Evolutionary conservation across 805 yeast species (phyloP).

Genomic region (Nematodospora valgi): DNA sequence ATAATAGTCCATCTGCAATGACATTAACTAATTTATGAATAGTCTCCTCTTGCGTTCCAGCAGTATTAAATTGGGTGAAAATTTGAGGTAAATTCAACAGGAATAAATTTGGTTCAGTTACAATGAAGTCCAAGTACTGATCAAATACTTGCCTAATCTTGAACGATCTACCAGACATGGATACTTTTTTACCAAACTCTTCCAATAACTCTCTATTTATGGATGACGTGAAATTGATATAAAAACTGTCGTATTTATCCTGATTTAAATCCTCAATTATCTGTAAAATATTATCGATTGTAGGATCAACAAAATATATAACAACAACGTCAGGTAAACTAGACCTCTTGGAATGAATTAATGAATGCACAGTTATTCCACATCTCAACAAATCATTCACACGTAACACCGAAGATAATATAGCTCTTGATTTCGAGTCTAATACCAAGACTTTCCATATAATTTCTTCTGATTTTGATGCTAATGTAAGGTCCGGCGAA

Average conservation of each 20-base stretch:
- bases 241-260: slow-evolving; percentile 75
- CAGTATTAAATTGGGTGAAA: slow-evolving; percentile 67
- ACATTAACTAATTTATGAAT: slow-evolving; percentile 66
- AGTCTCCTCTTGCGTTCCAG: slow-evolving; percentile 68
- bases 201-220: slow-evolving; percentile 78
- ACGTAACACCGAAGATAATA: slow-evolving; percentile 85
- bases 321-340: slow-evolving; percentile 93
- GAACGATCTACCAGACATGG: slow-evolving; percentile 64
- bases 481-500: slow-evolving; percentile 50
- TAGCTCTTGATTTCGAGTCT: slow-evolving; percentile 77
- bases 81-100: slow-evolving; percentile 66
- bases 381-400: slow-evolving; percentile 86
- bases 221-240: slow-evolving; percentile 83
- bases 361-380: slow-evolving; percentile 88
- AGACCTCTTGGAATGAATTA: slow-evolving; percentile 69
- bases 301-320: slow-evolving; percentile 87
- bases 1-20: slow-evolving; percentile 78
- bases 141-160: slow-evolving; percentile 87
- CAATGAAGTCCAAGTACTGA: slow-evolving; percentile 88
- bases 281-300: slow-evolving; percentile 63
- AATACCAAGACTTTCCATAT: slow-evolving; percentile 90
- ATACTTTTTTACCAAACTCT: slow-evolving; percentile 80
- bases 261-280: slow-evolving; percentile 70
- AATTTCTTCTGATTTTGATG: slow-evolving; percentile 60
- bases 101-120: slow-evolving; percentile 89